Base-by-base conservation (phyloP, 2,329 filamentous ascomycete genomes). In the Pyrenophora tritici-repentis region DNA sequence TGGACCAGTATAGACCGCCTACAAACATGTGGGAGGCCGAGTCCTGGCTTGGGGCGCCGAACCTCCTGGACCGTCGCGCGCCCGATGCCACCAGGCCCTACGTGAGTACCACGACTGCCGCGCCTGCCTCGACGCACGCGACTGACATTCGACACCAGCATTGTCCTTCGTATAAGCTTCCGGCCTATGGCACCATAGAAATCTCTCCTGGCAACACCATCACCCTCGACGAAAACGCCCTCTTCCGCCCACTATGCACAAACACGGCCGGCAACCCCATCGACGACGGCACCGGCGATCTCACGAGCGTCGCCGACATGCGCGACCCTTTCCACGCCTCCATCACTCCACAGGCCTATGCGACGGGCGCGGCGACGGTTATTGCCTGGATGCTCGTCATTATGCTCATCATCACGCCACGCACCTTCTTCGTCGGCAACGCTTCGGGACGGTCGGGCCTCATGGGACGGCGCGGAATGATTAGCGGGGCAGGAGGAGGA, bases 321-420 rank as follows among this genome's bases (percentile, higher is more conserved):
- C 82, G 84, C 57, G 90, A 96, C 66, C 91, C 91, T 7, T 99
- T 99, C 74, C 96, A 96, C 74, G 88, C 92, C 47, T 96, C 92
- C 32, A 91, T 90, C 16, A 93, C 94, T 37, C 93, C 94, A 12
- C 91, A 96, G 74, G 88, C 90, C 65, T 99, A 97, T 70, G 92
- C 92, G 38, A 88, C 97, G 46, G 91, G 91, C 48, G 90, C 91
- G 13, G 91, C 91, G 14, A 97, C 92, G 0, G 88, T 96, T 47
- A 87, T 96, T 42, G 88, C 91, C 41, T 97, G 95, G 76, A 88
- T 95, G 70, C 84, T 97, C 39, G 88, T 97, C 62, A 90, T 96
- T 57, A 95, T 97, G 83, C 85, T 97, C 32, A 85, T 96, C 68
- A 91, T 97, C 64, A 96, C 91, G 0, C 93, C 93, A n/a, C 86